Evolutionary conservation across 106 monocot genomes (phyloP), one percentile per base, ranked within the genome.

Genomic region (Agapanthus africanus): DNA sequence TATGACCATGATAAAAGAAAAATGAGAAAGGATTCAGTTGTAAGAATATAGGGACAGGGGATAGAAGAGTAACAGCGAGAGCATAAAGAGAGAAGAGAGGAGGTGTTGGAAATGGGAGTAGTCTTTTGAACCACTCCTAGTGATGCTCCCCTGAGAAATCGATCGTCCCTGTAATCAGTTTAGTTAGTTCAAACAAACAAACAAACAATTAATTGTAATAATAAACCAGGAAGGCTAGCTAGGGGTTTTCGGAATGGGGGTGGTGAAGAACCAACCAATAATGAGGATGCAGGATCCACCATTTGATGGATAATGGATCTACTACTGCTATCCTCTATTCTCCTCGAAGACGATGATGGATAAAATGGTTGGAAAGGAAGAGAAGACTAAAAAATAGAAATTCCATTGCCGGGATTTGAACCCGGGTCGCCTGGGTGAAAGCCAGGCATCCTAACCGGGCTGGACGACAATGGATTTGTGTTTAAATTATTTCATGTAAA

Each of bases 91-190:
- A 25, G 76, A 84, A 54, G 50, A 75, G 70, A 99, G 71, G 69
- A 93, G 92, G 78, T 99, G 90, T 62, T 71, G 82, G 76, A 99
- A 99, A 57, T 90, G 87, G 68, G 90, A 90, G 80, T 90, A 99
- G 46, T 93, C 93, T n/a, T 74, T 99, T 99, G 65, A 84, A 71
- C 97, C 97, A 99, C 76, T 99, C 97, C 61, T 99, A 93, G 83
- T 99, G 92, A 39, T 99, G 92, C 76, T 99, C 97, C 61, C 70
- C 70, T 15, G 79, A 31, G 80, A n/a, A 99, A 99, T 34, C 97
- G 56, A 64, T 83, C 72, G 68, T 99, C 79, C 97, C 97, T 88
- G 40, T 40, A n/a, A 27, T n/a, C 15, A 1, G 3, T 14, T 19
- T 46, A 14, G 11, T 47, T 15, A 47, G 46, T 47, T 2, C 19